These are phyloP conservation scores for Tephrocybe sp. DNA, from an alignment of 768 basidiomycete species.

Conservation along the genomic window DNA sequence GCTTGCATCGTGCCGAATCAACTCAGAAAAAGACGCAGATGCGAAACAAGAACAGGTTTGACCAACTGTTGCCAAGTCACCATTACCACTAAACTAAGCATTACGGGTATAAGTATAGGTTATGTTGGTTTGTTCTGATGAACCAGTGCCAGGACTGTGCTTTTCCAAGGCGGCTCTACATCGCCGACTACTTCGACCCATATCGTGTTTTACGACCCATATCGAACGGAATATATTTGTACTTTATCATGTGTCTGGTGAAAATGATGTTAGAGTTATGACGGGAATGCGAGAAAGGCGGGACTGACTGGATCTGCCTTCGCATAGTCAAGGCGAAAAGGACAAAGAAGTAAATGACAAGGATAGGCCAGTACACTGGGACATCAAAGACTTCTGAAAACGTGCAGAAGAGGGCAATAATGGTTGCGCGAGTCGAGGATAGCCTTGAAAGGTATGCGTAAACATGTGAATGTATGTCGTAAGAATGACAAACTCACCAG, in stretches of 20 bases:
- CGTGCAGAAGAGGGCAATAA: slow-evolving; percentile 79
- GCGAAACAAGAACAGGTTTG: too few species aligned
- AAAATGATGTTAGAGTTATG: neutral
- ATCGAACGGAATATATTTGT: slow-evolving; percentile 96
- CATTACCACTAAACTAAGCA: slow-evolving; percentile 13
- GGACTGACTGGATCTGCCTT: slow-evolving; percentile 87
- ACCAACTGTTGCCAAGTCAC: too few species aligned
- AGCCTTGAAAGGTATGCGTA: slow-evolving; percentile 55
- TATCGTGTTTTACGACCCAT: slow-evolving; percentile 92
- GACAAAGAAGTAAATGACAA: slow-evolving; percentile 95
- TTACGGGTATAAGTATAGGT: slow-evolving; percentile 21
- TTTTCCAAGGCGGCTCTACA: slow-evolving; percentile 5
- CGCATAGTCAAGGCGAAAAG: slow-evolving; percentile 95
- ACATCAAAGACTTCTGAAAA: slow-evolving; percentile 88
- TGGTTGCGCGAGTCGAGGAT: slow-evolving; percentile 85
- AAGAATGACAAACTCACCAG: slow-evolving; percentile 53
- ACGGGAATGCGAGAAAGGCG: slow-evolving; percentile 1
- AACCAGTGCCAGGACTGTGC: neutral
- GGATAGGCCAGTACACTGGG: slow-evolving; percentile 99
- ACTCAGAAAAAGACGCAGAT: too few species aligned
- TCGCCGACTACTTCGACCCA: slow-evolving; percentile 40
- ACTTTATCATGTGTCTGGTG: slow-evolving; percentile 95
- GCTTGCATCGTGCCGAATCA: too few species aligned
- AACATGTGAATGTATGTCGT: neutral
- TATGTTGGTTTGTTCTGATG: slow-evolving; percentile 5